Evolutionary conservation across 1,284 basidiomycete species (phyloP).

Genomic region (Puccinia sorghi): DNA sequence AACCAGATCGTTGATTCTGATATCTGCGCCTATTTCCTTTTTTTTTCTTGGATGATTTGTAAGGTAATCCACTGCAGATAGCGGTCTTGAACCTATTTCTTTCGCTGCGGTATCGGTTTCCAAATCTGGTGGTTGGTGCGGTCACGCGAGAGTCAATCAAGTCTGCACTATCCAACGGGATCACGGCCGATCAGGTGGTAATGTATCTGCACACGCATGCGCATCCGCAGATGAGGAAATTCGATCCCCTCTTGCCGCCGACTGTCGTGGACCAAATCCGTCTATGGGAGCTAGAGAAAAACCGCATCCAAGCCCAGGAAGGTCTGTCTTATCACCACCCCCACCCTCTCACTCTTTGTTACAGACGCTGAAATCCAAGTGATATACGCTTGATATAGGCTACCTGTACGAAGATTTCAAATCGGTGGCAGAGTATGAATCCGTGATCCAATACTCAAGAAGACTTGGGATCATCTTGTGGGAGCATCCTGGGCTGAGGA

Average conservation of each 20-base stretch:
- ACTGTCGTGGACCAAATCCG: constrained; percentile 98
- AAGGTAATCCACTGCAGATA: constrained; percentile 91
- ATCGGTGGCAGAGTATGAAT: constrained; percentile 80
- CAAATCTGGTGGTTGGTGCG: constrained; percentile 90
- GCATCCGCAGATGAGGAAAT: constrained; percentile 90
- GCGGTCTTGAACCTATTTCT: constrained; percentile 94
- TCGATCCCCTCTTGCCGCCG: constrained; percentile 87
- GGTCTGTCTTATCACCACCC: constrained; percentile 62
- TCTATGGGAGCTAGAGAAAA: constrained; percentile 95
- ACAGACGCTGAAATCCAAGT: background rate
- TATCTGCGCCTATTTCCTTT: background rate
- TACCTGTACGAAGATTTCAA: constrained; percentile 84
- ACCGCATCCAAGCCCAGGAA: constrained; percentile 81
- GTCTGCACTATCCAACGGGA: constrained; percentile 88
- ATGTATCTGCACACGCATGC: constrained; percentile 91
- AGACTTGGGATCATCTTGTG: constrained; percentile 76
- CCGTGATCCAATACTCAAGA: constrained; percentile 80
- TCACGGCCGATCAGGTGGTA: constrained; percentile 97
- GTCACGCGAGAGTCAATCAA: constrained; percentile 94
- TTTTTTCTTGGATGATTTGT: background rate
- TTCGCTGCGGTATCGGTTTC: constrained; percentile 86
- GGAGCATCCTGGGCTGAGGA: constrained; percentile 68
- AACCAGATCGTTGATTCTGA: background rate
- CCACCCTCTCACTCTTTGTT: no score
- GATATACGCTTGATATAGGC: constrained; percentile 61